phyloP scores from a whole-genome alignment of 495 filamentous ascomycete species.

The Pseudoneurospora amorphoporcata region DNA sequence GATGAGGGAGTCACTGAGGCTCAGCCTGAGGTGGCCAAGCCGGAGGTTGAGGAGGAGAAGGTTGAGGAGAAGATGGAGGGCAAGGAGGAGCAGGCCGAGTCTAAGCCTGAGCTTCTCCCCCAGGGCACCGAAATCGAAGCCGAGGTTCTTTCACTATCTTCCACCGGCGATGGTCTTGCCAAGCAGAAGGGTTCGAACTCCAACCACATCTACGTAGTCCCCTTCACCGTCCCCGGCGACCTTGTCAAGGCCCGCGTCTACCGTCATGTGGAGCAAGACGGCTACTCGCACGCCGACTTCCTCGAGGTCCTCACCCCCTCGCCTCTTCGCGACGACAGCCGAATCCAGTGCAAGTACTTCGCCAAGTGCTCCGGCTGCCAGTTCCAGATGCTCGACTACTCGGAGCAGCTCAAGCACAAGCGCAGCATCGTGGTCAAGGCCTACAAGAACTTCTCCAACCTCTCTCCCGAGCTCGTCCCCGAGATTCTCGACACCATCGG shows the following conservation, averaged over 20 bases:
- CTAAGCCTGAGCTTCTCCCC: conserved; percentile 37
- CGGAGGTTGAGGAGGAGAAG: background rate
- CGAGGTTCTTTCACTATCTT: conserved; percentile 63
- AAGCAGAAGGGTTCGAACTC: conserved; percentile 48
- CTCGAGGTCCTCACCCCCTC: conserved; percentile 65
- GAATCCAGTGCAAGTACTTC: conserved; percentile 79
- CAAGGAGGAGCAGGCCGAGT: conserved; percentile 2
- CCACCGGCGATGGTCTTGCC: conserved; percentile 83
- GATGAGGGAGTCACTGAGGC: conserved; percentile 7
- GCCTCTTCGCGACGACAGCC: conserved; percentile 62
- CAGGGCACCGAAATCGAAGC: conserved; percentile 69
- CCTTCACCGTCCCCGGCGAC: conserved; percentile 79
- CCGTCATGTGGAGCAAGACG: conserved; percentile 45
- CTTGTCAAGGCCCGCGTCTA: conserved; percentile 67
- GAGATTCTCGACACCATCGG: conserved; percentile 73
- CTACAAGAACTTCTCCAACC: conserved; percentile 77
- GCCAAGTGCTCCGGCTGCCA: conserved; percentile 82
- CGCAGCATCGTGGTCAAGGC: conserved; percentile 80
- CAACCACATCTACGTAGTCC: conserved; percentile 75
- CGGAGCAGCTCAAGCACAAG: conserved; percentile 77
- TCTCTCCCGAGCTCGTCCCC: conserved; percentile 67
- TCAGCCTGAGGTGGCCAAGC: background rate
- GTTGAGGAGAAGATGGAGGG: background rate
- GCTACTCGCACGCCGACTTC: conserved; percentile 71
- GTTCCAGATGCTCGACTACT: conserved; percentile 92